Percentiles rank a stretch among this genome's conserved stretches.
Evolutionary conservation across 208 protist species (phyloP).

Genomic region (Wallacemonas rigidus): DNA sequence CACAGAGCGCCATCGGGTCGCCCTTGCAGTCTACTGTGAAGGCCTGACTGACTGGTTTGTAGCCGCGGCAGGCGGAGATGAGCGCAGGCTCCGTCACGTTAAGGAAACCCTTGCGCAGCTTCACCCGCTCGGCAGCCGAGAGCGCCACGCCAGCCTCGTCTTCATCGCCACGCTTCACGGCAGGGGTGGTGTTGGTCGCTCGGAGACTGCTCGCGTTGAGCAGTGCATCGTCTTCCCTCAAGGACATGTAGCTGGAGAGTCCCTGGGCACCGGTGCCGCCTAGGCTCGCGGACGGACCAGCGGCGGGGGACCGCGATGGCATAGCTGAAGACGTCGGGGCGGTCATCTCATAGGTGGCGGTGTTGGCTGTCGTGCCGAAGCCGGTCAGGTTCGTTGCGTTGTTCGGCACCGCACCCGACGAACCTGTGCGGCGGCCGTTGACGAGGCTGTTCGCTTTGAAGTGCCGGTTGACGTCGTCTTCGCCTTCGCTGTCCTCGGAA

Average conservation of each 20-base stretch:
- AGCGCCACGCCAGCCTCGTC: conserved; percentile 26
- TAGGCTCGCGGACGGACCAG: neutral
- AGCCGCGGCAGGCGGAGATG: conserved; percentile 71
- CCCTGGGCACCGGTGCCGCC: neutral
- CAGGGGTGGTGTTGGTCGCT: neutral
- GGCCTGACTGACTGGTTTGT: conserved; percentile 48
- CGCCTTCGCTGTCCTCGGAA: conserved; percentile 44
- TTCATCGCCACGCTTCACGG: conserved; percentile 4
- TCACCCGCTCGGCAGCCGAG: conserved; percentile 32
- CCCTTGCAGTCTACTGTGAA: conserved; percentile 76
- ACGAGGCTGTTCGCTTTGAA: neutral
- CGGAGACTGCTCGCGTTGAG: conserved; percentile 2
- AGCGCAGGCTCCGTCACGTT: conserved; percentile 31
- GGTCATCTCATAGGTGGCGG: conserved; percentile 20
- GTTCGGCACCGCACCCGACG: neutral
- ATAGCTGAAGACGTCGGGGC: conserved; percentile 15
- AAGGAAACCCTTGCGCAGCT: conserved; percentile 38
- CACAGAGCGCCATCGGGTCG: conserved; percentile 56
- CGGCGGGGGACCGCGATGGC: neutral
- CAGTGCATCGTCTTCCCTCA: conserved; percentile 8
- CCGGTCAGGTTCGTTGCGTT: neutral
- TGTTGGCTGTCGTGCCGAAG: conserved; percentile 4
- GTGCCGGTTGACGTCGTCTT: conserved; percentile 33
- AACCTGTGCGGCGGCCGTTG: neutral
- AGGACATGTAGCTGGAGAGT: conserved; percentile 14